Evolutionary conservation across 1,284 basidiomycete genomes (phyloP).

Genomic region (Rugosomyces carneus): DNA sequence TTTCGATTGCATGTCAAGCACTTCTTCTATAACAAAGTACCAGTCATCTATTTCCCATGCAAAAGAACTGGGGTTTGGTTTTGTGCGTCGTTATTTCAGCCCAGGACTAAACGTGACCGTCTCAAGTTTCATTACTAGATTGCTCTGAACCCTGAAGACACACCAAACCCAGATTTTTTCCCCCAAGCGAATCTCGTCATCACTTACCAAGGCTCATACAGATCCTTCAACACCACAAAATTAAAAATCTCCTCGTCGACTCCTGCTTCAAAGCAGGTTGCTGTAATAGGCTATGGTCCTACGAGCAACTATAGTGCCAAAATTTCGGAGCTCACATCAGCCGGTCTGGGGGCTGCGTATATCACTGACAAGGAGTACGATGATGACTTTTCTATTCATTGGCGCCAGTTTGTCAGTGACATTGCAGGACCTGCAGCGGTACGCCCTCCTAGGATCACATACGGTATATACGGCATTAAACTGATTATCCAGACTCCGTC

Average conservation of each 20-base stretch:
- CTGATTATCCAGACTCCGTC: too few species aligned
- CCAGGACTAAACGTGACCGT: too few species aligned
- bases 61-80: slow-evolving; percentile 7
- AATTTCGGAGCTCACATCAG: slow-evolving; percentile 4
- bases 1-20: neutral
- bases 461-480: too few species aligned
- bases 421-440: slow-evolving; percentile 3
- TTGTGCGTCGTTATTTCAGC: slow-evolving; percentile 6
- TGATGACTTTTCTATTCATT: slow-evolving; percentile 2
- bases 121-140: slow-evolving; percentile 6
- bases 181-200: slow-evolving; percentile 7
- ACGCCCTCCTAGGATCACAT: too few species aligned
- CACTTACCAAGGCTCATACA: slow-evolving; percentile 7
- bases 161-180: slow-evolving; percentile 5
- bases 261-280: slow-evolving; percentile 9
- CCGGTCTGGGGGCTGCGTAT: slow-evolving; percentile 4
- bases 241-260: slow-evolving; percentile 4
- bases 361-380: neutral
- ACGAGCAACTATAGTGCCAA: neutral
- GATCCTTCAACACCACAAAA: neutral
- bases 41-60: slow-evolving; percentile 4
- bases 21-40: slow-evolving; percentile 1
- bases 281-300: slow-evolving; percentile 1
- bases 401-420: slow-evolving; percentile 4
- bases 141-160: slow-evolving; percentile 2